These are phyloP conservation scores for Aspergillus fumigatus DNA, from an alignment of 2,329 filamentous ascomycete species.

Conservation along the genomic window DNA sequence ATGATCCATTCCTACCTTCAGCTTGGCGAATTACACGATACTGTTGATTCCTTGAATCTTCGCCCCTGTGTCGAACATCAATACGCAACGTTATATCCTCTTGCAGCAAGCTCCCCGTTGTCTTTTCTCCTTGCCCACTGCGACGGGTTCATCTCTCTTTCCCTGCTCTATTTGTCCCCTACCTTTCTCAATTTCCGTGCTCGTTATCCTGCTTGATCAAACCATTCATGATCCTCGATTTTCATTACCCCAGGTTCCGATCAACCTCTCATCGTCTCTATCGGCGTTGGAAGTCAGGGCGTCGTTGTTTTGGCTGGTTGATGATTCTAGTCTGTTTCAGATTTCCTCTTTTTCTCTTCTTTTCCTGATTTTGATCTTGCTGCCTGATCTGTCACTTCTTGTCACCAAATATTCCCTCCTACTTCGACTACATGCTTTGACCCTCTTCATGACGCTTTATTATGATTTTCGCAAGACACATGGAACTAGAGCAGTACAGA, in stretches of 20 bases:
- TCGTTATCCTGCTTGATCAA: conserved; percentile 8
- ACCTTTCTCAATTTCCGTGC: conserved; percentile 3
- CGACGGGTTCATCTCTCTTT: not conserved
- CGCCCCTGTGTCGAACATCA: not conserved
- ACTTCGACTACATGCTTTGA: not conserved
- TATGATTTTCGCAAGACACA: not conserved
- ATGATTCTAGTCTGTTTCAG: conserved; percentile 18
- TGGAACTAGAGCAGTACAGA: conserved; percentile 2
- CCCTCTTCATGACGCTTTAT: not conserved
- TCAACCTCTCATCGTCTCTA: conserved; percentile 29
- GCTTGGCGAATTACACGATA: not conserved
- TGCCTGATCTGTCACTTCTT: not conserved
- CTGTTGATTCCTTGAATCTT: not conserved
- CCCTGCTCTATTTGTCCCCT: not conserved
- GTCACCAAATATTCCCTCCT: not conserved
- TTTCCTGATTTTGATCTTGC: not conserved
- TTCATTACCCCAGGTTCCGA: conserved; percentile 18
- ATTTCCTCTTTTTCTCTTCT: conserved; percentile 7
- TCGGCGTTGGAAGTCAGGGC: conserved; percentile 38
- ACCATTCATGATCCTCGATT: conserved; percentile 12
- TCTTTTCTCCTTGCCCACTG: not conserved
- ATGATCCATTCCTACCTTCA: not conserved
- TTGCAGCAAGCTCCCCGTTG: not conserved
- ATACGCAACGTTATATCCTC: not conserved
- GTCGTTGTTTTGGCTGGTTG: conserved; percentile 34